Percentiles rank a stretch among this genome's conserved stretches.
phyloP scores from a whole-genome alignment of 1,284 basidiomycete species.

The Rhodotorula sp. region DNA sequence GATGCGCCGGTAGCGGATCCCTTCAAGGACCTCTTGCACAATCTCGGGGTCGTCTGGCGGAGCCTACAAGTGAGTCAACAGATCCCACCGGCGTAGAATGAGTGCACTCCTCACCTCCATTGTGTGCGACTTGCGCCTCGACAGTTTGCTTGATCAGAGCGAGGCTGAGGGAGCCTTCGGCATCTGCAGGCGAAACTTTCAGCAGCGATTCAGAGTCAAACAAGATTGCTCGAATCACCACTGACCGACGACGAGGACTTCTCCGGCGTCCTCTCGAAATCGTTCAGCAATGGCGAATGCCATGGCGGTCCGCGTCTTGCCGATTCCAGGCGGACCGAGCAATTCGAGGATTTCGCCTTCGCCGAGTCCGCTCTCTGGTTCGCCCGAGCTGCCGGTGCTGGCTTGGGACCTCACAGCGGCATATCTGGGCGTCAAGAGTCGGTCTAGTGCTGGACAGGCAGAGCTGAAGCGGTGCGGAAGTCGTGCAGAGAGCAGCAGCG shows the following conservation, averaged over 20 bases:
- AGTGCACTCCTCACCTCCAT: slow-evolving; percentile 5
- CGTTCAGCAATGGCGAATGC: slow-evolving; percentile 22
- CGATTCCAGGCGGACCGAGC: slow-evolving; percentile 32
- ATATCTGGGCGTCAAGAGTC: slow-evolving; percentile 17
- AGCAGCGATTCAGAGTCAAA: too few species aligned
- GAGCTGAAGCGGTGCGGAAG: slow-evolving; percentile 19
- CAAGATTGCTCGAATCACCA: background rate
- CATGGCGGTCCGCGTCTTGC: slow-evolving; percentile 26
- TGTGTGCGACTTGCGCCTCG: slow-evolving; percentile 13
- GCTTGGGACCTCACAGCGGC: background rate
- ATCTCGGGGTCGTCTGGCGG: slow-evolving; percentile 2
- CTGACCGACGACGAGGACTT: slow-evolving; percentile 30
- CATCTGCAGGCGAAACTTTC: slow-evolving; percentile 8
- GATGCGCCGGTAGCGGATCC: slow-evolving; percentile 30
- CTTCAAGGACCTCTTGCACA: slow-evolving; percentile 1
- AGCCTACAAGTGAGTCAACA: background rate
- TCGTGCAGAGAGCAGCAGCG: slow-evolving; percentile 17
- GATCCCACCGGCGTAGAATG: background rate
- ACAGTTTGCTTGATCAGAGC: slow-evolving; percentile 20
- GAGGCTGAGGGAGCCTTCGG: slow-evolving; percentile 33
- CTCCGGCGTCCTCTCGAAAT: slow-evolving; percentile 12
- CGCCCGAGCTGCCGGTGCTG: background rate
- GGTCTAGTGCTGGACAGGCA: slow-evolving; percentile 18
- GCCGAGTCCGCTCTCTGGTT: slow-evolving; percentile 4
- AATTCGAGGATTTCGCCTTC: slow-evolving; percentile 25